phyloP scores from a whole-genome alignment of 1,284 basidiomycete species.

The Dichomitus squalens region DNA sequence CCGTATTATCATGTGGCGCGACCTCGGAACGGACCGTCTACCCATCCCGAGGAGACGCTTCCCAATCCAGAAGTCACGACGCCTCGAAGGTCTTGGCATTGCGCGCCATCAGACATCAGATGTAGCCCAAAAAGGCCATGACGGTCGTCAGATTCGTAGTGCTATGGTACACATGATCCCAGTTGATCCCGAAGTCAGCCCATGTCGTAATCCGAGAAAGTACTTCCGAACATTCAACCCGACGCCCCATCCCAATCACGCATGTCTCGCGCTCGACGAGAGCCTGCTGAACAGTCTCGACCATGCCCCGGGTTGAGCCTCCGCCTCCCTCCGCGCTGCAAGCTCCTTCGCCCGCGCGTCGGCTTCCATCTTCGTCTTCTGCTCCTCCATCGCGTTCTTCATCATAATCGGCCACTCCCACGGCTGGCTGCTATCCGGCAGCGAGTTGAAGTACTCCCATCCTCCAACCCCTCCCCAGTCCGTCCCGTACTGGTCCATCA shows the following conservation, averaged over 20 bases:
- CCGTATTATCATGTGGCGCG: not conserved
- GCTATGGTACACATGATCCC: not conserved
- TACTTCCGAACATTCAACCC: not conserved
- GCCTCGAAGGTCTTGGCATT: not conserved
- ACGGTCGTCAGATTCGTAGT: not conserved
- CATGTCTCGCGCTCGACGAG: not conserved
- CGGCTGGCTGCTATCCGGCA: constrained; percentile 11
- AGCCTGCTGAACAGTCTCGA: constrained; percentile 4
- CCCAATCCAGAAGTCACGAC: not conserved
- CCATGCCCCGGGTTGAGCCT: not conserved
- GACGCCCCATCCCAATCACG: not conserved
- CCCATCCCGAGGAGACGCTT: not conserved
- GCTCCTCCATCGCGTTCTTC: constrained; percentile 13
- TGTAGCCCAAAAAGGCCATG: not conserved
- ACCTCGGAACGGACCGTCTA: not conserved
- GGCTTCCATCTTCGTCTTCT: constrained; percentile 14
- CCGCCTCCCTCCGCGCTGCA: constrained; percentile 7
- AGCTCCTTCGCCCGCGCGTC: constrained; percentile 4
- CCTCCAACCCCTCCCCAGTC: constrained; percentile 15
- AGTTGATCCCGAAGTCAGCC: not conserved
- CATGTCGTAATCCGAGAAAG: not conserved
- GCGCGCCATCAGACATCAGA: not conserved
- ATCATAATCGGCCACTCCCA: constrained; percentile 12
- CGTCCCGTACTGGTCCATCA: constrained; percentile 15
- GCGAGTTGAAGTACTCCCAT: constrained; percentile 17